phyloP scores from a whole-genome alignment of 1,284 basidiomycete species.

The Tremellales sp. region DNA sequence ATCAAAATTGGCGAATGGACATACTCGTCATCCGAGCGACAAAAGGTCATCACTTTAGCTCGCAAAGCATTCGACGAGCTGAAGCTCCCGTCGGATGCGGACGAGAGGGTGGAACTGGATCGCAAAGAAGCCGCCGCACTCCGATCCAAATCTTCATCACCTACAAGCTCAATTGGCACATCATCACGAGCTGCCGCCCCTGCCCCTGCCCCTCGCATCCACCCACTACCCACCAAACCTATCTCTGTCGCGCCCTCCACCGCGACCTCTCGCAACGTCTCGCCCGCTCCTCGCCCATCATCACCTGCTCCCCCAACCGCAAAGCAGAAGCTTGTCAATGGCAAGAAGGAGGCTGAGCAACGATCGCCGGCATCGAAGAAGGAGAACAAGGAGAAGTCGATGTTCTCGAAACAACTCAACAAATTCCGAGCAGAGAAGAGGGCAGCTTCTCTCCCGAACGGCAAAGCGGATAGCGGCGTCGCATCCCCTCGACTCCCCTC shows the following conservation, averaged over 20 bases:
- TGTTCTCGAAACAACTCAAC: constrained; percentile 27
- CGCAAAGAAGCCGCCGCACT: constrained; percentile 28
- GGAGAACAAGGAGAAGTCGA: constrained; percentile 4
- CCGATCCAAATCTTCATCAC: too few relatives aligned
- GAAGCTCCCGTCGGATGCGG: constrained; percentile 26
- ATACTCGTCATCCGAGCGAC: constrained; percentile 37
- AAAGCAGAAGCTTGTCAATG: too few relatives aligned
- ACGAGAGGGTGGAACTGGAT: constrained; percentile 37
- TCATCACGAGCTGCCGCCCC: too few relatives aligned
- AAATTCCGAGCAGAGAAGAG: constrained; percentile 27
- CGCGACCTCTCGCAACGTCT: too few relatives aligned
- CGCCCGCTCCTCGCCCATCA: too few relatives aligned
- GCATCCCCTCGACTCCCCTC: constrained; percentile 10
- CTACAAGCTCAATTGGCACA: too few relatives aligned
- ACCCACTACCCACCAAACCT: too few relatives aligned
- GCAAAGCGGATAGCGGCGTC: constrained; percentile 8
- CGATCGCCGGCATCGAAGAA: too few relatives aligned
- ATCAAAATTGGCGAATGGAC: constrained; percentile 42
- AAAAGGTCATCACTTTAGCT: constrained; percentile 29
- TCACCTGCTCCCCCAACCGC: too few relatives aligned
- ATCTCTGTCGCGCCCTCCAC: too few relatives aligned
- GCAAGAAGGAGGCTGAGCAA: too few relatives aligned
- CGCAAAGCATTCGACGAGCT: constrained; percentile 41
- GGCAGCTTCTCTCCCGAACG: constrained; percentile 19
- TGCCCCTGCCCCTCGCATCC: too few relatives aligned